A percentile compares a stretch with the other conserved stretches of the same genome.
phyloP scores from a whole-genome alignment of 2,329 filamentous ascomycete genomes.

The Paraphoma chrysanthemicola region DNA sequence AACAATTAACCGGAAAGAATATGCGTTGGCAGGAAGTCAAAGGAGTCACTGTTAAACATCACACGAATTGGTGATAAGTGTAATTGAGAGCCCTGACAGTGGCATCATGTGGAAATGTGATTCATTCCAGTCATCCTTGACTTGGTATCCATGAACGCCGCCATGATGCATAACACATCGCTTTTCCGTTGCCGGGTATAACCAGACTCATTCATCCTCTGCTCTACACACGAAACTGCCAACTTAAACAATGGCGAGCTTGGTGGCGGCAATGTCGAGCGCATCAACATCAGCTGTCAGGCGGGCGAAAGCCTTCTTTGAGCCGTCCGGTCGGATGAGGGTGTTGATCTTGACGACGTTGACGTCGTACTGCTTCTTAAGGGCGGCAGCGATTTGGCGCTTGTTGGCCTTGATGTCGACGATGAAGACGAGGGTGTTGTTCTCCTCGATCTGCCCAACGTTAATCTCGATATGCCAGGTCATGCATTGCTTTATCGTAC shows the following conservation, averaged over 20 bases:
- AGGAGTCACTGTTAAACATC: too few relatives aligned
- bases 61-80: background rate
- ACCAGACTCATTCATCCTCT: constrained; percentile 37
- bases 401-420: constrained; percentile 94
- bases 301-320: constrained; percentile 98
- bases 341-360: constrained; percentile 99
- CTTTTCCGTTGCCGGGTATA: constrained; percentile 44
- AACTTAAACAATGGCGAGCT: constrained; percentile 93
- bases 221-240: constrained; percentile 23
- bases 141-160: constrained; percentile 47
- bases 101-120: constrained; percentile 42
- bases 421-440: constrained; percentile 99
- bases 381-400: constrained; percentile 96
- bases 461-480: background rate
- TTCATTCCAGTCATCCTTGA: constrained; percentile 47
- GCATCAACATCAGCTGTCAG: constrained; percentile 97
- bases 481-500: constrained; percentile 1
- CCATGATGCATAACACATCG: constrained; percentile 48
- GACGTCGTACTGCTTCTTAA: constrained; percentile 99
- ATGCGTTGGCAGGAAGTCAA: too few relatives aligned
- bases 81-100: constrained; percentile 14
- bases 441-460: constrained; percentile 81
- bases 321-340: constrained; percentile 93
- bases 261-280: constrained; percentile 98
- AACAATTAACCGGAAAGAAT: too few relatives aligned